Base-by-base conservation (phyloP, 2,329 filamentous ascomycete genomes). In the Sordariomycetes sp. region DNA sequence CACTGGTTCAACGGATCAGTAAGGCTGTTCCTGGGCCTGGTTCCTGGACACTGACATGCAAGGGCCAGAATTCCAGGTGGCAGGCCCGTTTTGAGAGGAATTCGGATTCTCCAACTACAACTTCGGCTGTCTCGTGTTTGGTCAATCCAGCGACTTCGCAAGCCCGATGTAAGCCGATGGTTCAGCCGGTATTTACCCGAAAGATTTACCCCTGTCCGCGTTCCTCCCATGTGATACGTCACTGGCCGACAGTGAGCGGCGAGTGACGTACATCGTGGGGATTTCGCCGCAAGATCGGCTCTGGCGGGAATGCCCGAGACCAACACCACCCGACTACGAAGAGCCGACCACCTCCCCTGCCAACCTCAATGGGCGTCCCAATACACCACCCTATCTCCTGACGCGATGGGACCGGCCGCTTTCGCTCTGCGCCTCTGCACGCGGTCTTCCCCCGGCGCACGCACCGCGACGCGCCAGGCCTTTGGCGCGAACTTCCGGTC, bases 321-420 rank as follows among this genome's bases (percentile, higher is more conserved):
- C 20, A 11, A 20, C 46, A 5, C 22, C 22, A 50, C 46, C 3
- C 46, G n/a, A 50, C 46, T 20, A 24, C 5, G 22, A 50, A 22
- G 46, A 50, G 22, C 22, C 6, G 20, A 24, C 46, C n/a, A 22
- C 46, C 28, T 24, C 20, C 14, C 46, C 46, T 22, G 11, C 46
- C 46, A 50, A 50, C 20, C 46, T 24, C 46, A 50, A 50, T 50
- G 46, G 46, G 11, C 46, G 46, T 22, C 46, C 46, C 20, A 1
- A 24, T 24, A 50, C 22, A 34, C 4, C 34, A 48, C 16, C 37
- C 32, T 28, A 54, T 35, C 22, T 32, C 34, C 24, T 40, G 24
- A 53, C 32, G 56, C 37, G 51, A 58, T 58, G 56, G 51, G 56
- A 24, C 56, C 56, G 56, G 56, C 56, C 22, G 16, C 32, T 43